These are phyloP conservation scores for Nicotiana otophora DNA, from an alignment of 257 asterid genomes.

Conservation along the genomic window DNA sequence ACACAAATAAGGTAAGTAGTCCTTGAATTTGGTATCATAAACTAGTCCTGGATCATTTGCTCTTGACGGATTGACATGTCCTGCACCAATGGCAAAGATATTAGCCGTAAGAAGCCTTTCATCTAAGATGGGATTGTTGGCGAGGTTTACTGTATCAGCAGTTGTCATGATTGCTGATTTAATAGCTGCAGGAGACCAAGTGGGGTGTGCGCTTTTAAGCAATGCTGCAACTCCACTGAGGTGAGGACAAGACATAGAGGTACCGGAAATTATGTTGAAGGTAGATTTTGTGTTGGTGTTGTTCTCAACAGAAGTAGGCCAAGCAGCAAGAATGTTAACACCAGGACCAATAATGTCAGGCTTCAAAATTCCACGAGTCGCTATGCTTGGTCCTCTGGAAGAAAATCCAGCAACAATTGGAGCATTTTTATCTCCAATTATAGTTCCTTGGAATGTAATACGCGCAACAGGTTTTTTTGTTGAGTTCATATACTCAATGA, in stretches of 20 bases:
- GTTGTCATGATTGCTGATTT: slow-evolving; percentile 57
- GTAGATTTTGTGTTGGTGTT: slow-evolving; percentile 18
- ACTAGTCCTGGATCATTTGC: slow-evolving; percentile 46
- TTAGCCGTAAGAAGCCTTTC: slow-evolving; percentile 24
- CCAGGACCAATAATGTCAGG: slow-evolving; percentile 68
- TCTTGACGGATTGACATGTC: slow-evolving; percentile 39
- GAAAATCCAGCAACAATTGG: slow-evolving; percentile 44
- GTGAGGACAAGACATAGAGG: slow-evolving; percentile 57
- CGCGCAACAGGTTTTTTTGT: slow-evolving; percentile 16
- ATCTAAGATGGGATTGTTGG: slow-evolving; percentile 22
- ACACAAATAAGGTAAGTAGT: slow-evolving; percentile 41
- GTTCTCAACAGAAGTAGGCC: slow-evolving; percentile 33
- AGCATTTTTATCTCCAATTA: slow-evolving; percentile 30
- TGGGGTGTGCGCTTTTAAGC: slow-evolving; percentile 35
- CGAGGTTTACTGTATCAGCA: slow-evolving; percentile 28
- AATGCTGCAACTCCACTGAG: slow-evolving; percentile 42
- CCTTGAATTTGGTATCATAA: slow-evolving; percentile 36
- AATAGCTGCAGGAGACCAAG: slow-evolving; percentile 48
- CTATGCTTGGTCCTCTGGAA: slow-evolving; percentile 40
- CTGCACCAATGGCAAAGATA: slow-evolving; percentile 35
- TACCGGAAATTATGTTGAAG: slow-evolving; percentile 42
- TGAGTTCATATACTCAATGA: slow-evolving; percentile 25
- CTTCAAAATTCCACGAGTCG: slow-evolving; percentile 45
- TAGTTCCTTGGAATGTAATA: slow-evolving; percentile 36
- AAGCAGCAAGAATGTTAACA: slow-evolving; percentile 45